These are phyloP conservation scores for Lanmaoa rubissima DNA, from an alignment of 768 basidiomycete species.

Conservation along the genomic window DNA sequence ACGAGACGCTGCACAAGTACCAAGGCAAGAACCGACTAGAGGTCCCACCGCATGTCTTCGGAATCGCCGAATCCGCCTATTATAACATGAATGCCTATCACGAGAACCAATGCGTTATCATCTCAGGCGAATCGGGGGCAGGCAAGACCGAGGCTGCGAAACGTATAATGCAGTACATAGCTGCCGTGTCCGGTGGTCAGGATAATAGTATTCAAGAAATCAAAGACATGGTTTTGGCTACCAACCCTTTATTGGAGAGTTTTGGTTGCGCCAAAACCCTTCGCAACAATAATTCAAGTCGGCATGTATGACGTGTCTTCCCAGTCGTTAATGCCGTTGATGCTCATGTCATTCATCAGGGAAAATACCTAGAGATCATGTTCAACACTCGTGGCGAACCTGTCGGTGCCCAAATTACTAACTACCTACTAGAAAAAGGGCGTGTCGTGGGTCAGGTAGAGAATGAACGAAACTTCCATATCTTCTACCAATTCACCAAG, in stretches of 20 bases:
- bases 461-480: slow-evolving; percentile 96
- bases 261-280: slow-evolving; percentile 99
- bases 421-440: slow-evolving; percentile 96
- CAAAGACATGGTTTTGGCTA: slow-evolving; percentile 99
- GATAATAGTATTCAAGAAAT: slow-evolving; percentile 94
- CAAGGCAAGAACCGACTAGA: slow-evolving; percentile 97
- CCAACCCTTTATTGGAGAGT: slow-evolving; percentile 95
- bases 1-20: slow-evolving; percentile 80
- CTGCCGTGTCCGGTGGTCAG: slow-evolving; percentile 87
- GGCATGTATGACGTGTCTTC: slow-evolving; percentile 70
- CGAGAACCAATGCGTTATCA: slow-evolving; percentile 99
- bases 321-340: neutral
- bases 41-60: slow-evolving; percentile 96
- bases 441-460: slow-evolving; percentile 96
- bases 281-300: slow-evolving; percentile 97
- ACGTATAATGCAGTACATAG: slow-evolving; percentile 99
- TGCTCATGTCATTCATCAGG: slow-evolving; percentile 46
- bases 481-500: slow-evolving; percentile 99
- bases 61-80: slow-evolving; percentile 95
- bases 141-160: slow-evolving; percentile 99
- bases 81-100: slow-evolving; percentile 99
- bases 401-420: slow-evolving; percentile 96
- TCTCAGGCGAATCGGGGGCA: slow-evolving; percentile 97
- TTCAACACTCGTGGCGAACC: slow-evolving; percentile 93
- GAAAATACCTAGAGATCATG: slow-evolving; percentile 99